Evolutionary conservation across 2,329 filamentous ascomycete species (phyloP), one percentile per base, ranked within the genome.

Genomic region (Arthrocladium fulminans): DNA sequence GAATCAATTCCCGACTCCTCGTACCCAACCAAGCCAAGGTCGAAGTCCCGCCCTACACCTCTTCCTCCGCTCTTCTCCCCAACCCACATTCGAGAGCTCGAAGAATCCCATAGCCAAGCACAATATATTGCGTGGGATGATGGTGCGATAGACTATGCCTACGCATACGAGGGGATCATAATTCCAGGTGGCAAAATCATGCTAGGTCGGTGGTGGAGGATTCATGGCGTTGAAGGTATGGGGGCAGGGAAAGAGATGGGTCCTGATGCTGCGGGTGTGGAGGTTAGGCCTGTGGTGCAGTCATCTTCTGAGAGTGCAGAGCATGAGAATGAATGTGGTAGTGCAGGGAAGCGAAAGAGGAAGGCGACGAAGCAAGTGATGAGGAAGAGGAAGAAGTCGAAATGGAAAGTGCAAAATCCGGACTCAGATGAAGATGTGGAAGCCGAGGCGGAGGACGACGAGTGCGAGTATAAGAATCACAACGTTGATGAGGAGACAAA

Each of bases 161-260:
- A 68, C 59, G 68, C 61, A 3, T 76, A 74, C 48, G 72, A 76
- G 56, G 73, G 69, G 0, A 59, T 68, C 19, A 60, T 76, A 10
- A 51, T 73, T 3, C 73, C 73, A 2, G 70, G 72, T 3, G 66
- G 67, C 1, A 64, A 65, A 22, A 65, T 74, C 32, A 71, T 75
- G 59, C 45, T 75, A 44, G 73, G 73, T 9, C 62, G 69, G 22
- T 80, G 74, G 73, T 74, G 62, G 71, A 64, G 55, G 19, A 45
- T 49, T 30, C 45, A 48, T 13, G 54, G 50, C 9, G 32, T 52
- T 24, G 20, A 44, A 6, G 52, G 54, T 1, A 38, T 43, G 13
- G 54, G 49, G 3, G 43, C 46, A 1, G 53, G 50, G 12, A 17
- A 47, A 15, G 56, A 58, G 45, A 39, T 55, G 24, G 52, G 39